These are phyloP conservation scores for Akanthomyces dipterigenus DNA, from an alignment of 2,329 filamentous ascomycete species.

Conservation along the genomic window DNA sequence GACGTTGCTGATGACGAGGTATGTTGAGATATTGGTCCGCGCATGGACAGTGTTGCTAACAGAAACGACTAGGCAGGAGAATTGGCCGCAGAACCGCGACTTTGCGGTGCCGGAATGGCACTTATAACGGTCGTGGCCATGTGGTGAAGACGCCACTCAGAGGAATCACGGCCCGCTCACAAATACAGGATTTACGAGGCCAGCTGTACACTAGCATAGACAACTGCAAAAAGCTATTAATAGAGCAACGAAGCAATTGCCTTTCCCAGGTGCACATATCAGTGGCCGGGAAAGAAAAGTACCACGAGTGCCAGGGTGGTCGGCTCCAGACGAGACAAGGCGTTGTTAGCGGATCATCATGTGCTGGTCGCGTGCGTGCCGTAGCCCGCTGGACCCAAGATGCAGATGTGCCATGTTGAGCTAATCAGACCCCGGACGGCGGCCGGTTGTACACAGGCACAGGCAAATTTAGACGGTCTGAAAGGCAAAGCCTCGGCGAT, in stretches of 20 bases:
- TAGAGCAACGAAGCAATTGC: background rate
- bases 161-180: background rate
- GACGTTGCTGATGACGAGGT: constrained; percentile 36
- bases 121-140: constrained; percentile 19
- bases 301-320: background rate
- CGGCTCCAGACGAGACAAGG: background rate
- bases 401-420: background rate
- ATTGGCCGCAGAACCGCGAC: constrained; percentile 34
- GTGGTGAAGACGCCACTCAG: background rate
- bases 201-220: background rate
- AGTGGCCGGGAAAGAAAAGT: background rate
- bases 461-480: background rate
- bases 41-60: background rate
- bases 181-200: background rate
- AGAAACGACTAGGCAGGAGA: constrained; percentile 25
- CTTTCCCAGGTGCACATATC: no score
- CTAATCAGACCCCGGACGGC: background rate
- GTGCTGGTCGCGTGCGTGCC: background rate
- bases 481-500: background rate
- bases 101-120: constrained; percentile 37
- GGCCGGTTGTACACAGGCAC: background rate
- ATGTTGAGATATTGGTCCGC: constrained; percentile 17
- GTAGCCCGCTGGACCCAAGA: background rate
- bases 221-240: background rate
- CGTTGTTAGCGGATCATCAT: background rate